Evolutionary conservation across 2,329 filamentous ascomycete genomes (phyloP).

Genomic region (Verticillium tricorpus): DNA sequence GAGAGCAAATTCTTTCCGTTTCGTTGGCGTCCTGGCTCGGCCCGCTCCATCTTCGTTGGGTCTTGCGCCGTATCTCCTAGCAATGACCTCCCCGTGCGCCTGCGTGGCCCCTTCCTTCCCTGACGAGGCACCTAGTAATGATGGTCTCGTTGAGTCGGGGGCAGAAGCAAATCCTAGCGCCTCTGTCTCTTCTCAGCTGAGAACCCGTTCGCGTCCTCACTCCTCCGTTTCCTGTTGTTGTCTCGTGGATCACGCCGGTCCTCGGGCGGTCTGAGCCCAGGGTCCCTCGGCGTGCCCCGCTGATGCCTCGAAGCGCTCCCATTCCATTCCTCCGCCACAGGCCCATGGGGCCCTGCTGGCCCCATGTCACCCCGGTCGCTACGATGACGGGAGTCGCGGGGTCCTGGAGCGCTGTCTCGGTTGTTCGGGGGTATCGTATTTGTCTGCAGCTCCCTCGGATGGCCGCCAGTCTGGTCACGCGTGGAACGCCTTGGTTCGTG

Average conservation of each 20-base stretch:
- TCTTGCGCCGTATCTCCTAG: not conserved
- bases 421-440: slow-evolving; percentile 11
- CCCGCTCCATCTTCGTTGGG: not conserved
- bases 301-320: slow-evolving; percentile 8
- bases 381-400: slow-evolving; percentile 21
- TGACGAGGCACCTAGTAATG: not conserved
- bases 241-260: slow-evolving; percentile 32
- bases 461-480: slow-evolving; percentile 10
- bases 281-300: slow-evolving; percentile 25
- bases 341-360: slow-evolving; percentile 26
- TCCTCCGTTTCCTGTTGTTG: slow-evolving; percentile 37
- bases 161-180: slow-evolving; percentile 30
- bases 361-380: slow-evolving; percentile 10
- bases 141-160: not conserved
- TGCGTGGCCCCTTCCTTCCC: not conserved
- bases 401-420: slow-evolving; percentile 5
- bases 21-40: not conserved
- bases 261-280: slow-evolving; percentile 20
- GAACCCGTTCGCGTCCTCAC: slow-evolving; percentile 41
- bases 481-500: slow-evolving; percentile 14
- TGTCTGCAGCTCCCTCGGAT: slow-evolving; percentile 20
- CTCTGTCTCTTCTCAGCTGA: slow-evolving; percentile 49
- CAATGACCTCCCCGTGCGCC: not conserved
- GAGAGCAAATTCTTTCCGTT: not conserved
- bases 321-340: slow-evolving; percentile 12